Conservation (phyloP, 495 filamentous ascomycete species). For the Penicillium parvum region DNA sequence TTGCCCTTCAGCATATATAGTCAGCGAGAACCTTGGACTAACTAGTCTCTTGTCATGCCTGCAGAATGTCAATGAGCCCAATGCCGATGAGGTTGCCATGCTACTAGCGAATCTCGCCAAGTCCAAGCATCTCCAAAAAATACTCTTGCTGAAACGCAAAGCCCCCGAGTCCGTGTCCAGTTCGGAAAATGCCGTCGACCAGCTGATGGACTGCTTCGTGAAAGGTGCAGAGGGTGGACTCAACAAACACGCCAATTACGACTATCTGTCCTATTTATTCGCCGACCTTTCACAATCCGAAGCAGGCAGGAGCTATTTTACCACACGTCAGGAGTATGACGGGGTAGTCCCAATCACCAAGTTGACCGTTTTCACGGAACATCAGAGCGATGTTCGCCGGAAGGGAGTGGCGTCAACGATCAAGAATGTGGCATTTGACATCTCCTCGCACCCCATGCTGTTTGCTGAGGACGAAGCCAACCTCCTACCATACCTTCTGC, state of each 20-base stretch:
- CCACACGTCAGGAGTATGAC: conserved; percentile 69
- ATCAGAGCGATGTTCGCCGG: conserved; percentile 69
- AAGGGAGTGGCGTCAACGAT: conserved; percentile 90
- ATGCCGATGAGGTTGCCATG: conserved; percentile 84
- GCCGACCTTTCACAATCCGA: conserved; percentile 82
- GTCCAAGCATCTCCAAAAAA: conserved; percentile 61
- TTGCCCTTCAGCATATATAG: not conserved
- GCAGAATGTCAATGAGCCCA: conserved; percentile 60
- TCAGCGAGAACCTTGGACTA: not conserved
- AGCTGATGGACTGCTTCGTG: conserved; percentile 92
- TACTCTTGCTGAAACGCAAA: conserved; percentile 61
- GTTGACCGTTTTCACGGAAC: conserved; percentile 87
- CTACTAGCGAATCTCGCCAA: conserved; percentile 89
- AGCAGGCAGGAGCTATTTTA: conserved; percentile 72
- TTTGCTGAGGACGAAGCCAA: conserved; percentile 71
- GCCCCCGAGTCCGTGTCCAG: conserved; percentile 57
- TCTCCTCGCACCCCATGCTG: conserved; percentile 65
- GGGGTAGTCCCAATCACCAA: conserved; percentile 78
- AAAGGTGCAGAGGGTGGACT: conserved; percentile 75
- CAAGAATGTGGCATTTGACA: conserved; percentile 76
- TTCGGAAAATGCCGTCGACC: conserved; percentile 72
- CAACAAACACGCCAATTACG: conserved; percentile 83
- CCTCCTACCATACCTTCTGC: conserved; percentile 78
- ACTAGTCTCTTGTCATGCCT: not conserved
- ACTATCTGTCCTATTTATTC: conserved; percentile 91